Conservation (phyloP, 306 rosid genomes). For the Morella rubra region DNA sequence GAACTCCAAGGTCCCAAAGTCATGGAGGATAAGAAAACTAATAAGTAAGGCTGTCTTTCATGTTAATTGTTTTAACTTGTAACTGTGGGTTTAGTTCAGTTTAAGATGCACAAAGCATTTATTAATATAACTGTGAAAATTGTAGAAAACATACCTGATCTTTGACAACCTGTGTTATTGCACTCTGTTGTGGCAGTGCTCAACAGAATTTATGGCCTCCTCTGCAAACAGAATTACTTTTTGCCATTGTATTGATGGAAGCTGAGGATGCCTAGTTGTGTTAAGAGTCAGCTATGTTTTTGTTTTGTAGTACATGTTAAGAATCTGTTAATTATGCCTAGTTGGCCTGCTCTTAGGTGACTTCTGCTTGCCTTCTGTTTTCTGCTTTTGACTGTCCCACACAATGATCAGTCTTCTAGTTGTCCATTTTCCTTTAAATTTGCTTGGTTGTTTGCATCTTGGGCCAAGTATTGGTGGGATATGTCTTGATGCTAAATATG, state of each 20-base stretch:
- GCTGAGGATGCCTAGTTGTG: not conserved
- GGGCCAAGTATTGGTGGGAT: not conserved
- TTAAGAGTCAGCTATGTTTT: not conserved
- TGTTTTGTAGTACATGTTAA: not conserved
- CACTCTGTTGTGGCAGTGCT: not conserved
- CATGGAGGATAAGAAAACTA: not conserved
- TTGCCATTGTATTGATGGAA: not conserved
- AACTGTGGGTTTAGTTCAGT: not conserved
- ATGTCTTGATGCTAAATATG: not conserved
- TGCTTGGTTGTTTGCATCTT: slow-evolving; percentile 2
- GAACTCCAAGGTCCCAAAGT: not conserved
- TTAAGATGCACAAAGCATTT: not conserved
- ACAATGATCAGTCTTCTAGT: not conserved
- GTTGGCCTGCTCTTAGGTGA: slow-evolving; percentile 1
- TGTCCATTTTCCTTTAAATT: not conserved
- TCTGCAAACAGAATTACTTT: not conserved
- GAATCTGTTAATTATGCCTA: not conserved
- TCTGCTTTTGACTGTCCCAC: not conserved
- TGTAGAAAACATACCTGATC: not conserved
- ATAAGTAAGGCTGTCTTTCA: not conserved
- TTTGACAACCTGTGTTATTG: not conserved
- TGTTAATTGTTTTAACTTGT: not conserved
- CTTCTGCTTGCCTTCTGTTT: slow-evolving; percentile 14
- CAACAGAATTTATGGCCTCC: not conserved
- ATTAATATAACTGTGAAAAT: not conserved